Percentiles rank a stretch among this genome's conserved stretches.
Conservation (phyloP, 148 eudicot species). For the Vaccinium myrtillus region DNA sequence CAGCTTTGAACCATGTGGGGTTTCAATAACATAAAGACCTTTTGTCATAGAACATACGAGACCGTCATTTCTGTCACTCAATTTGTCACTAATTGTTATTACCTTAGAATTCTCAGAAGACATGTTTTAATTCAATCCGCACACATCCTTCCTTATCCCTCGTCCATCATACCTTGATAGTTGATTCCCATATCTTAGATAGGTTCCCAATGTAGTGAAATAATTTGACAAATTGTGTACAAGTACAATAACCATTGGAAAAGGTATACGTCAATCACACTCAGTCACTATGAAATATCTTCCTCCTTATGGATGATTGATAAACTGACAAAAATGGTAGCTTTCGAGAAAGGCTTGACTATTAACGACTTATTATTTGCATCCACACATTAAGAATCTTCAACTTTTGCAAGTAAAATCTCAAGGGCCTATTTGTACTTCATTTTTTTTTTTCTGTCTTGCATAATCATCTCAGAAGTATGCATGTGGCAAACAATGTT, state of each 20-base stretch:
- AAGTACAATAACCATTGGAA: not conserved
- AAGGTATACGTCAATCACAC: not conserved
- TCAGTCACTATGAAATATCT: not conserved
- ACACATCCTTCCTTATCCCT: not conserved
- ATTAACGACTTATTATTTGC: conserved; percentile 3
- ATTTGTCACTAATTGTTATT: not conserved
- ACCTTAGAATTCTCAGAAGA: not conserved
- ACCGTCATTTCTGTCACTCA: not conserved
- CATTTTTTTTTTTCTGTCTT: not conserved
- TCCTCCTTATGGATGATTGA: not conserved
- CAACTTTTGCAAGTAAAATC: not conserved
- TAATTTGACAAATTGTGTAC: not conserved
- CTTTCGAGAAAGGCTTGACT: conserved; percentile 1
- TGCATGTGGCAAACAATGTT: not conserved
- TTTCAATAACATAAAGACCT: not conserved
- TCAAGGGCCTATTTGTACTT: not conserved
- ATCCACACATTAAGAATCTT: conserved; percentile 4
- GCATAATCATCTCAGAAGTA: conserved; percentile 1
- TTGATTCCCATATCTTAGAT: not conserved
- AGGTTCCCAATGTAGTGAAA: not conserved
- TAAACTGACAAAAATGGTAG: conserved; percentile 1
- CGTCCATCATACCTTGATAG: not conserved
- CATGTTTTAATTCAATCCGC: not conserved
- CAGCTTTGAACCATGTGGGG: not conserved
- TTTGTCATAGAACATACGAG: not conserved